Evolutionary conservation across 164 flowering plant genomes (phyloP).

Genomic region (Macadamia tetraphylla): DNA sequence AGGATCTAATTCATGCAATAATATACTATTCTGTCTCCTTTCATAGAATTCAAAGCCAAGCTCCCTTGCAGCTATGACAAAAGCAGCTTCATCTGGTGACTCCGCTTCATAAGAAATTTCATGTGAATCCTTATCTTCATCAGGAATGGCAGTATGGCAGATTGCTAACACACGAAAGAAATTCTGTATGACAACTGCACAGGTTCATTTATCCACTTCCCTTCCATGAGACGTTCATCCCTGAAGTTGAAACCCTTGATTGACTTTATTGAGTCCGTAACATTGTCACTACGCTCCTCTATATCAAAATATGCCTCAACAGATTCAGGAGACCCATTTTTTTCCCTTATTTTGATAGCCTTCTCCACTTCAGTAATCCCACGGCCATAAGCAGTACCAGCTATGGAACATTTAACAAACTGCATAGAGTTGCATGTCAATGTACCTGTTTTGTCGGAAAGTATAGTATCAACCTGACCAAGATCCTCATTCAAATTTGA

Average conservation of each 20-base stretch:
- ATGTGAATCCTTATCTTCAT: slow-evolving; percentile 34
- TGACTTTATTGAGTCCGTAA: slow-evolving; percentile 11
- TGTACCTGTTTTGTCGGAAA: slow-evolving; percentile 92
- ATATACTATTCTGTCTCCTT: slow-evolving; percentile 67
- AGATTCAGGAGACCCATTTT: slow-evolving; percentile 13
- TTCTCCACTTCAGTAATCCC: slow-evolving; percentile 76
- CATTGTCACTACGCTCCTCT: slow-evolving; percentile 9
- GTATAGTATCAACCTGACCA: slow-evolving; percentile 74
- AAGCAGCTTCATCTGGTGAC: slow-evolving; percentile 93
- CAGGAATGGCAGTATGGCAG: slow-evolving; percentile 83
- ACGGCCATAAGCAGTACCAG: slow-evolving; percentile 68
- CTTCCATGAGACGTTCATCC: slow-evolving; percentile 74
- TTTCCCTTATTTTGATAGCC: slow-evolving; percentile 42
- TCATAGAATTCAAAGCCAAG: slow-evolving; percentile 72
- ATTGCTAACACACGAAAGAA: slow-evolving; percentile 68
- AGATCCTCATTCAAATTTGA: slow-evolving; percentile 91
- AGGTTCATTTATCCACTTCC: slow-evolving; percentile 69
- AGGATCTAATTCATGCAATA: slow-evolving; percentile 54
- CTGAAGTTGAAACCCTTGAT: slow-evolving; percentile 73
- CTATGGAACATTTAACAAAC: slow-evolving; percentile 80
- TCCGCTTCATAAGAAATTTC: slow-evolving; percentile 80
- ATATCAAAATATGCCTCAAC: slow-evolving; percentile 20
- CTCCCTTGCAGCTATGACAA: slow-evolving; percentile 73
- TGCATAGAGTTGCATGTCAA: slow-evolving; percentile 92
- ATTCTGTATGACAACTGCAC: slow-evolving; percentile 48